These are phyloP conservation scores for Saccharum spontaneum DNA, from an alignment of 176 grass and related monocot species.

Conservation along the genomic window DNA sequence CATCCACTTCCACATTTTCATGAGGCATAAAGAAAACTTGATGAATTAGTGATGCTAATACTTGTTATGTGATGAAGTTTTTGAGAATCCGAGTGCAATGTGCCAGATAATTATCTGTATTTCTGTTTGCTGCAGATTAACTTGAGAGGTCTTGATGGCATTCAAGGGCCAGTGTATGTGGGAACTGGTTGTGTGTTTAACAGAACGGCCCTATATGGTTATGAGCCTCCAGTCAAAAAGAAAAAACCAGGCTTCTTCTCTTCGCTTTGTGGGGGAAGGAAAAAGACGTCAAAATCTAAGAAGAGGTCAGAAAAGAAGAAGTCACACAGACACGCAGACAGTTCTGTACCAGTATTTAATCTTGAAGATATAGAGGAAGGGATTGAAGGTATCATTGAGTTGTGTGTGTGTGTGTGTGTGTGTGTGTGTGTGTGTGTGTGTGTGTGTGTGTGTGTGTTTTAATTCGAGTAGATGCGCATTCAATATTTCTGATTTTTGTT, in stretches of 20 bases:
- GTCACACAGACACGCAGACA: constrained; percentile 81
- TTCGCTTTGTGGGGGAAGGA: constrained; percentile 67
- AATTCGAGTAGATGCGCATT: background rate
- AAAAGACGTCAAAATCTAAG: constrained; percentile 68
- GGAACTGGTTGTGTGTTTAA: constrained; percentile 99
- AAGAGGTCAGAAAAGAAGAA: constrained; percentile 85
- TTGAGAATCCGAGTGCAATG: background rate
- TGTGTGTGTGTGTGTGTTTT: background rate
- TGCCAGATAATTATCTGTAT: constrained; percentile 33
- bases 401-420: no score
- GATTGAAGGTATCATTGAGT: constrained; percentile 65
- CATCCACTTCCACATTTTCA: background rate
- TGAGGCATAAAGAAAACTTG: background rate
- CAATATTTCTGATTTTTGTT: constrained; percentile 7
- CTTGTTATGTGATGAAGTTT: constrained; percentile 15
- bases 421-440: no score
- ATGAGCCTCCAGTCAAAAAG: constrained; percentile 84
- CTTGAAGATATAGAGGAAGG: constrained; percentile 99
- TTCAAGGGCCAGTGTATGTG: constrained; percentile 96
- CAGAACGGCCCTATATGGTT: constrained; percentile 92
- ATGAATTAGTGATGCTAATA: constrained; percentile 16
- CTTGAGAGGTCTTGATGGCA: constrained; percentile 97
- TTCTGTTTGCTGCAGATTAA: constrained; percentile 73
- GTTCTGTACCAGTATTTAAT: constrained; percentile 91
- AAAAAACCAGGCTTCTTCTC: constrained; percentile 71